Evolutionary conservation across 2,329 filamentous ascomycete species (phyloP).

Genomic region (Venturia oleaginea): DNA sequence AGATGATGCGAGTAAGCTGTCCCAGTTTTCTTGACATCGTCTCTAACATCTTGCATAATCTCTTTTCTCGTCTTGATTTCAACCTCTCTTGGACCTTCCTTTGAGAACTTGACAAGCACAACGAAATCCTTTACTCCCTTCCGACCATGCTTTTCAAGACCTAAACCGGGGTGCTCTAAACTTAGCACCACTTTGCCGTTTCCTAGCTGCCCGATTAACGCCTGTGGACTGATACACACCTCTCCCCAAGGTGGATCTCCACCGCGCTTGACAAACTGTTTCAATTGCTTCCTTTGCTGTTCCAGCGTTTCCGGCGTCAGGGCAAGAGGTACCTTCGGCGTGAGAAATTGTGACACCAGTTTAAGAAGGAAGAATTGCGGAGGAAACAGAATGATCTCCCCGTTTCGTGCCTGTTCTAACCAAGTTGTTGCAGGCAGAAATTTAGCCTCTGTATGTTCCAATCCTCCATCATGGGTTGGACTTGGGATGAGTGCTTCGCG

Average conservation of each 20-base stretch:
- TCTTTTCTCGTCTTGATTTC: slow-evolving; percentile 38
- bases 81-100: slow-evolving; percentile 47
- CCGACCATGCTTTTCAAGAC: slow-evolving; percentile 41
- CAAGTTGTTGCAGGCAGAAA: slow-evolving; percentile 66
- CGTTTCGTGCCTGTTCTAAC: slow-evolving; percentile 53
- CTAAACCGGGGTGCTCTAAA: slow-evolving; percentile 46
- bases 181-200: slow-evolving; percentile 45
- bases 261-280: slow-evolving; percentile 41
- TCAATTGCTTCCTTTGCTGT: slow-evolving; percentile 43
- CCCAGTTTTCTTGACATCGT: slow-evolving; percentile 4
- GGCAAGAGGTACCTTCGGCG: slow-evolving; percentile 21
- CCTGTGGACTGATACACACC: slow-evolving; percentile 34
- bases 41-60: not conserved
- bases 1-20: slow-evolving; percentile 6
- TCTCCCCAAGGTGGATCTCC: slow-evolving; percentile 34
- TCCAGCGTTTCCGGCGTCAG: slow-evolving; percentile 4
- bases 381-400: slow-evolving; percentile 76
- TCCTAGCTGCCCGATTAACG: slow-evolving; percentile 30
- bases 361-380: slow-evolving; percentile 73
- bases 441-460: slow-evolving; percentile 64
- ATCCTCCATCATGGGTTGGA: slow-evolving; percentile 61
- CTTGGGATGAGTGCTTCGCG: slow-evolving; percentile 53
- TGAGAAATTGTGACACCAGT: slow-evolving; percentile 47
- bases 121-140: slow-evolving; percentile 46
- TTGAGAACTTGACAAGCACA: slow-evolving; percentile 47